A percentile compares a stretch with the other conserved stretches of the same genome.
Conservation (phyloP, 805 yeast genomes). For the Ogataea dorogensis region DNA sequence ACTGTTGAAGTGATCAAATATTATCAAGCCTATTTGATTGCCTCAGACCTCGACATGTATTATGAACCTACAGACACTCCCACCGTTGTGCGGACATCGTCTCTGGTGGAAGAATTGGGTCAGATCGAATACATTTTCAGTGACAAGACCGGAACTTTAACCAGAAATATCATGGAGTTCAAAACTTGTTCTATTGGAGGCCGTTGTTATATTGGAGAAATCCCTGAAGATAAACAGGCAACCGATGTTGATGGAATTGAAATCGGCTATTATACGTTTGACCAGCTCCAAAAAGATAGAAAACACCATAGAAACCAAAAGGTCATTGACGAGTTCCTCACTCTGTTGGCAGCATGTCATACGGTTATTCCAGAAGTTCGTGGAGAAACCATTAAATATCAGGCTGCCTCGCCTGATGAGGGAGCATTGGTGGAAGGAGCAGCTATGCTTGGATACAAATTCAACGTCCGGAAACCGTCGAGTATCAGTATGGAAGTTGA, state of each 20-base stretch:
- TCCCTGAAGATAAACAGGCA: constrained; percentile 87
- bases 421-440: constrained; percentile 99
- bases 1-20: constrained; percentile 95
- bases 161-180: constrained; percentile 95
- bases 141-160: constrained; percentile 96
- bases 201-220: constrained; percentile 76
- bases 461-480: constrained; percentile 81
- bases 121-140: constrained; percentile 95
- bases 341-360: constrained; percentile 87
- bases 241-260: constrained; percentile 74
- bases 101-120: constrained; percentile 94
- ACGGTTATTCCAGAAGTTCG: constrained; percentile 92
- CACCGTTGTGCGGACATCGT: constrained; percentile 90
- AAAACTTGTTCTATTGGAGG: constrained; percentile 94
- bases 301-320: constrained; percentile 35
- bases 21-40: constrained; percentile 91
- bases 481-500: constrained; percentile 63
- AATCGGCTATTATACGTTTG: constrained; percentile 73
- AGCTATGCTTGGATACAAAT: constrained; percentile 80
- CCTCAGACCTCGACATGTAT: constrained; percentile 93
- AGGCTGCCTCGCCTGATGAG: constrained; percentile 99
- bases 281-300: constrained; percentile 52
- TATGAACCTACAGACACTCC: constrained; percentile 88
- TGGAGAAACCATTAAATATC: constrained; percentile 77
- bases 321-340: constrained; percentile 75